Base-by-base conservation (phyloP, 768 basidiomycete genomes). In the Suillus luteus region DNA sequence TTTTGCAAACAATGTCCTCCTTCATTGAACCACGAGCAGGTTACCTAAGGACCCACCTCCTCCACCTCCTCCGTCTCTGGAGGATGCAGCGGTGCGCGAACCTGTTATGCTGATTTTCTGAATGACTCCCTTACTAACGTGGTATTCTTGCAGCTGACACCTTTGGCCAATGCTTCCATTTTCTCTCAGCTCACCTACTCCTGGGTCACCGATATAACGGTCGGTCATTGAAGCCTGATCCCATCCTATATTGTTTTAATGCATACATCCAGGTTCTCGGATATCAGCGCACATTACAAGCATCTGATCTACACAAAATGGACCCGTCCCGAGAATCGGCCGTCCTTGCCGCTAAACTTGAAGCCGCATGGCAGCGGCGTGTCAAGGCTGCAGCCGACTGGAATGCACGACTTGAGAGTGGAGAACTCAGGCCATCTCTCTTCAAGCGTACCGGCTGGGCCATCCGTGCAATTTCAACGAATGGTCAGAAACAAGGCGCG, bases 291-390 rank as follows among this genome's bases (percentile, higher is more conserved):
- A 87, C 89, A 1, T 78, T 93, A 10, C 89, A 90, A 69, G 87
- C 88, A 0, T 84, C 88, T 1, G 92, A 93, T 75, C 74, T 92
- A 14, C 91, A 89, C 89, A 85, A 84, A 70, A 77, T 92, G 65
- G 84, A 85, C 62, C 71, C 78, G 4, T 69, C 79, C 5, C 81
- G 82, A 37, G 81, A 87, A 67, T 78, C 85, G 17, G 82, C 79
- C 0, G 64, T 69, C 22, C 78, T 92, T 35, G 82, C 86, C 2
- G 74, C 76, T 12, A 77, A 79, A 66, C 80, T 93, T 31, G 83
- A 91, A 62, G 79, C 73, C 15, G 78, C 86, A 9, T 89, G 88
- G 81, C 77, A 71, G 5, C 72, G 70, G 9, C 80, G 90, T 48
- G 78, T 82, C 22, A 58, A 71, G 24, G 78, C 75, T 2, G 87